These are phyloP conservation scores for Lecanosticta acicola DNA, from an alignment of 2,329 filamentous ascomycete genomes.

Conservation along the genomic window DNA sequence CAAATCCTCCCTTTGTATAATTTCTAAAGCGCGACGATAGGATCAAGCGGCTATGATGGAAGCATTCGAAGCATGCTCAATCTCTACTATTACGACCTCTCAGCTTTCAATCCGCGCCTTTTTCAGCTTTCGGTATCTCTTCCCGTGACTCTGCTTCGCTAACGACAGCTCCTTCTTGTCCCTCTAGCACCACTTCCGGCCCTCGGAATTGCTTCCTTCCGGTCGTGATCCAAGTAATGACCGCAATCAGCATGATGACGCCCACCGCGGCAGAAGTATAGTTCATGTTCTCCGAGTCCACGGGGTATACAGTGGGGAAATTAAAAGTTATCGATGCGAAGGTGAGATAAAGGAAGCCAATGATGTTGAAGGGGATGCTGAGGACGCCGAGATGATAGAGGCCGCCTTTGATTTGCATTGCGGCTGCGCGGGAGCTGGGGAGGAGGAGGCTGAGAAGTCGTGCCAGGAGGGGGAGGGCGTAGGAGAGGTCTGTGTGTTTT, in stretches of 20 bases:
- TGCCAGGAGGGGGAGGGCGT: constrained; percentile 50
- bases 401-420: constrained; percentile 39
- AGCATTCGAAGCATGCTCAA: no score
- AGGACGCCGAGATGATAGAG: constrained; percentile 44
- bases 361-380: constrained; percentile 42
- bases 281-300: constrained; percentile 52
- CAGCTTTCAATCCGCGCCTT: background rate
- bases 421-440: constrained; percentile 31
- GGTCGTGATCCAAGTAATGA: constrained; percentile 49
- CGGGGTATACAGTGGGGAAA: constrained; percentile 48
- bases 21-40: no score
- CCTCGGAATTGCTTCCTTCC: constrained; percentile 48
- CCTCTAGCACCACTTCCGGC: constrained; percentile 29
- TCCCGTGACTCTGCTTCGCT: constrained; percentile 4
- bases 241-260: constrained; percentile 47
- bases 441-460: constrained; percentile 43
- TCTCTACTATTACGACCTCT: background rate
- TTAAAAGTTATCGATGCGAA: constrained; percentile 55
- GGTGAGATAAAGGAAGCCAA: constrained; percentile 49
- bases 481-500: constrained; percentile 42
- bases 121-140: no score
- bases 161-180: constrained; percentile 4
- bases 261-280: constrained; percentile 54
- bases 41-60: no score
- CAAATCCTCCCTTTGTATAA: no score